Evolutionary conservation across 352 stramenopile genomes (phyloP), one percentile per base, ranked within the genome.

Genomic region (Pythium periplocum): DNA sequence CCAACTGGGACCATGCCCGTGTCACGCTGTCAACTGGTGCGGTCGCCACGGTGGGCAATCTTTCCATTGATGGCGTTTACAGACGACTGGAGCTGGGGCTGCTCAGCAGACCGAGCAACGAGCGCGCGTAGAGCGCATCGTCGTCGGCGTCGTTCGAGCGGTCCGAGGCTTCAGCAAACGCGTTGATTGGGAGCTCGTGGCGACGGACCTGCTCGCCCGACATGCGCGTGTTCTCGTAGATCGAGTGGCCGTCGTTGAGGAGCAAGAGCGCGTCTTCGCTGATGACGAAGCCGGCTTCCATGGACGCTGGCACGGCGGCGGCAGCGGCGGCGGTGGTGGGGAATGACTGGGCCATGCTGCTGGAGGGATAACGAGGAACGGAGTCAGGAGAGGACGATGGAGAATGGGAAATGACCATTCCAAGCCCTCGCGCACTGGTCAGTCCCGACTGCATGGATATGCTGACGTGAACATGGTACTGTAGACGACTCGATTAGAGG

Each of bases 151-250:
- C 75, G 39, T 64, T 73, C 51, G 68, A 81, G 47, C 52, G 53
- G 62, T 81, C 75, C 6, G 49, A 60, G 30, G 53, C 46, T 57
- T 86, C 75, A 6, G 64, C 72, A 3, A 37, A 40, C 12, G 26
- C 30, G 57, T 86, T 51, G 30, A 68, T 77, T 31, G 72, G 68
- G 48, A 86, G 63, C 59, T 70, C 64, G 43, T 77, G 67, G 45
- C 57, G 61, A 48, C 53, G 68, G 41, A 69, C 62, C 48, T 83
- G 64, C 64, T 86, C 72, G 57, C 72, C 72, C 34, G 72, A 83
- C 51, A 83, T 69, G 51, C 75, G 69, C 57, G 68, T 76, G 51
- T 59, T 68, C 32, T 77, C 67, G 63, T 86, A 81, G 61, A 81
- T 83, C 45, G 70, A 81, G 63, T 55, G 61, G 41, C 53, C 53